Evolutionary conservation across 768 basidiomycete genomes (phyloP).

Genomic region (Phallus indusiatus): DNA sequence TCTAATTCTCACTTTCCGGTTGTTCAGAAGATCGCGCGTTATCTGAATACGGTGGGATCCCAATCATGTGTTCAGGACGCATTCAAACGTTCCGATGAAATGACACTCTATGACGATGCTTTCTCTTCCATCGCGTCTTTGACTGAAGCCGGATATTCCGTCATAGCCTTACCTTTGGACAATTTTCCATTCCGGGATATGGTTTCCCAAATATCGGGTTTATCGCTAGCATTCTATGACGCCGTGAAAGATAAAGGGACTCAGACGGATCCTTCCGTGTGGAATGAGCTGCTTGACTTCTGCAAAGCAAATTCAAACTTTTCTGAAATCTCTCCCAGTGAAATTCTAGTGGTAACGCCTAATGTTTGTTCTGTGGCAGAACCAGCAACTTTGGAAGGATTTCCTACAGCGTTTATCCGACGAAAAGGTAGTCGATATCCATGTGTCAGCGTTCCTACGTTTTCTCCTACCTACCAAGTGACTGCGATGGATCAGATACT

Average conservation of each 20-base stretch:
- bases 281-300: too few relatives aligned
- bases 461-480: background rate
- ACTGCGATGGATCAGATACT: background rate
- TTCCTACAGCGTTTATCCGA: background rate
- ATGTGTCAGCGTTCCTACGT: background rate
- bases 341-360: background rate
- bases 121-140: too few relatives aligned
- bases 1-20: background rate
- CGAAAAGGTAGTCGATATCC: background rate
- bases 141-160: too few relatives aligned
- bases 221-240: too few relatives aligned
- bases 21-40: background rate
- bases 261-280: too few relatives aligned
- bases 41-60: background rate
- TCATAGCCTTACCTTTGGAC: too few relatives aligned
- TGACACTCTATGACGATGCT: too few relatives aligned
- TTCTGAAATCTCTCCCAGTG: background rate
- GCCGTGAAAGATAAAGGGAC: too few relatives aligned
- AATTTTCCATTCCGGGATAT: too few relatives aligned
- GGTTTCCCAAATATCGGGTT: too few relatives aligned
- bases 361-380: background rate
- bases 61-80: background rate
- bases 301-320: too few relatives aligned
- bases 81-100: too few relatives aligned
- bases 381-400: background rate